phyloP scores from a whole-genome alignment of 2,329 filamentous ascomycete genomes.

The Cordyceps sp. region DNA sequence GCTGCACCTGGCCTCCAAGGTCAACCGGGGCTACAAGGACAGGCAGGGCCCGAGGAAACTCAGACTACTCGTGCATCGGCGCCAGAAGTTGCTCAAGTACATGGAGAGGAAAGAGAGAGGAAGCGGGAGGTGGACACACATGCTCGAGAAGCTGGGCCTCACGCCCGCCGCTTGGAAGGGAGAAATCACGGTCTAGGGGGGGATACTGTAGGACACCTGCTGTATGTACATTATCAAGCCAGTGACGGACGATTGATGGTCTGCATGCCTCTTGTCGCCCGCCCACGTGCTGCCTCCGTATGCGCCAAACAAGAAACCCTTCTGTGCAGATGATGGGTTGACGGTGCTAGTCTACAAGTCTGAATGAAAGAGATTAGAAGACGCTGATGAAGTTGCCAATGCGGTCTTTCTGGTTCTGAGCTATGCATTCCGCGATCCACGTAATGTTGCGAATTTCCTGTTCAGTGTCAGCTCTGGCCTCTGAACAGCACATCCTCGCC shows the following conservation, averaged over 20 bases:
- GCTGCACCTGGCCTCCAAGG: conserved; percentile 54
- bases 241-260: conserved; percentile 9
- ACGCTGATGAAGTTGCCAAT: conserved; percentile 99
- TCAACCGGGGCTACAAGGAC: conserved; percentile 57
- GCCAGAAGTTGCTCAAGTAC: conserved; percentile 80
- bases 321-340: neutral
- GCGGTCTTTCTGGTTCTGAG: conserved; percentile 97
- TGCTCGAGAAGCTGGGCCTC: conserved; percentile 71
- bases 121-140: conserved; percentile 73
- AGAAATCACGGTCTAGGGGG: conserved; percentile 44
- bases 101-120: conserved; percentile 80
- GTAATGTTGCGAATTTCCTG: conserved; percentile 99
- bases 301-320: conserved; percentile 12
- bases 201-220: conserved; percentile 25
- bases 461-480: conserved; percentile 12
- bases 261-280: conserved; percentile 5
- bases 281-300: conserved; percentile 9
- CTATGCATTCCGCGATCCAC: conserved; percentile 99
- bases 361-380: conserved; percentile 39
- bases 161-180: conserved; percentile 79
- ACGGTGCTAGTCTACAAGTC: conserved; percentile 1
- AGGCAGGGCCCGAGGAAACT: conserved; percentile 91
- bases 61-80: conserved; percentile 66
- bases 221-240: conserved; percentile 32
- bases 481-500: conserved; percentile 1